phyloP scores from a whole-genome alignment of 768 basidiomycete genomes.

The Asterophora parasitica region DNA sequence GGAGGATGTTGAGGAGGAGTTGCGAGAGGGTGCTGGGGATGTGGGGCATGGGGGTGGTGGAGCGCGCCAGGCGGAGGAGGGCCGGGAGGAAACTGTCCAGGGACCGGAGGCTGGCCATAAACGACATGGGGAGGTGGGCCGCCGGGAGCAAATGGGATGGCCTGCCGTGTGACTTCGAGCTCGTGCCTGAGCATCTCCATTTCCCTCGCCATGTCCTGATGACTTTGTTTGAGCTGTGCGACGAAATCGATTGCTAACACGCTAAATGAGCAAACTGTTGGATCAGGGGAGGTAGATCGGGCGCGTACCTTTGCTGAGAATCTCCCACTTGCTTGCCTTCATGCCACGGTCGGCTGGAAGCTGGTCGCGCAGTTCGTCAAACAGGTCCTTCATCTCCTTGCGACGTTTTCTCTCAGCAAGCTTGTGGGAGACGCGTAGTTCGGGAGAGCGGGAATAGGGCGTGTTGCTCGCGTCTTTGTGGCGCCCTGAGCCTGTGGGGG shows the following conservation, averaged over 20 bases:
- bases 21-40: conserved; percentile 37
- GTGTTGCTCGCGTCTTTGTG: conserved; percentile 52
- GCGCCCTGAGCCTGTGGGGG: conserved; percentile 33
- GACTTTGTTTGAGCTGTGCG: conserved; percentile 64
- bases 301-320: conserved; percentile 83
- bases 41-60: conserved; percentile 27
- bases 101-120: conserved; percentile 44
- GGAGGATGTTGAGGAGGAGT: conserved; percentile 30
- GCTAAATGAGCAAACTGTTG: conserved; percentile 5
- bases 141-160: conserved; percentile 47
- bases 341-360: conserved; percentile 89
- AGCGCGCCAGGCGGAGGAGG: conserved; percentile 42
- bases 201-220: conserved; percentile 75
- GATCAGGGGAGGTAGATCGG: conserved; percentile 7
- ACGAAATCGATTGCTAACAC: conserved; percentile 84
- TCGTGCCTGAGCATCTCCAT: conserved; percentile 77
- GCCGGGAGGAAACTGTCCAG: conserved; percentile 41
- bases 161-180: conserved; percentile 58
- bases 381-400: conserved; percentile 99
- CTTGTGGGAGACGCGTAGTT: conserved; percentile 93
- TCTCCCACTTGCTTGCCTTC: conserved; percentile 99
- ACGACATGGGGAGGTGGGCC: conserved; percentile 43
- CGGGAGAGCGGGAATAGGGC: conserved; percentile 94
- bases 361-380: conserved; percentile 92
- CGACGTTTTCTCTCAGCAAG: conserved; percentile 94